Conservation (phyloP, 1,284 basidiomycete genomes). For the Austroboletus niveus region DNA sequence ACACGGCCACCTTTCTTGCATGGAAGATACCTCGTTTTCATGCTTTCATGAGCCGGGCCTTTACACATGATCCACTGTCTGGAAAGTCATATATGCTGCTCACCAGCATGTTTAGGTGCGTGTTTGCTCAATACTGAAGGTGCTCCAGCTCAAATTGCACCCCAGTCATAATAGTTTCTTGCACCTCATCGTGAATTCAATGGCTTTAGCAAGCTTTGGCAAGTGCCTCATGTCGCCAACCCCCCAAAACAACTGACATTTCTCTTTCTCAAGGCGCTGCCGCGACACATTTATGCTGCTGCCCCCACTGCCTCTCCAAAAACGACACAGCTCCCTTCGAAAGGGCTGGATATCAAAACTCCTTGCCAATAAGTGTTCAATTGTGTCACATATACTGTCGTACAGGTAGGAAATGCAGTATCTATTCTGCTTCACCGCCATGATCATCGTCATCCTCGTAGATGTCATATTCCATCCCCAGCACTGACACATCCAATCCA, state of each 20-base stretch:
- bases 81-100: conserved; percentile 66
- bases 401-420: too few species aligned
- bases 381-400: too few species aligned
- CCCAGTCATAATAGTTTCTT: conserved; percentile 59
- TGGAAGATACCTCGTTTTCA: conserved; percentile 67
- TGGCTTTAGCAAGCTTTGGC: conserved; percentile 76
- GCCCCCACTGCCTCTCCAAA: too few species aligned
- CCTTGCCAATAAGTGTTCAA: too few species aligned
- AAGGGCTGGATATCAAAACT: too few species aligned
- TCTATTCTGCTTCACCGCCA: too few species aligned
- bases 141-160: background rate
- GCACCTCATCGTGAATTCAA: conserved; percentile 63
- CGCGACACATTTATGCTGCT: conserved; percentile 37
- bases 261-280: conserved; percentile 45
- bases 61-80: conserved; percentile 67
- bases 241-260: too few species aligned
- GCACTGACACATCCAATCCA: too few species aligned
- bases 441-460: too few species aligned
- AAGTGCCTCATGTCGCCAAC: conserved; percentile 15
- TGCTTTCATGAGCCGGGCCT: conserved; percentile 56
- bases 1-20: conserved; percentile 64
- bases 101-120: conserved; percentile 70
- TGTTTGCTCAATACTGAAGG: background rate
- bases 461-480: too few species aligned
- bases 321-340: too few species aligned